Conservation (phyloP, 805 yeast species). For the Yarrowia divulgata region DNA sequence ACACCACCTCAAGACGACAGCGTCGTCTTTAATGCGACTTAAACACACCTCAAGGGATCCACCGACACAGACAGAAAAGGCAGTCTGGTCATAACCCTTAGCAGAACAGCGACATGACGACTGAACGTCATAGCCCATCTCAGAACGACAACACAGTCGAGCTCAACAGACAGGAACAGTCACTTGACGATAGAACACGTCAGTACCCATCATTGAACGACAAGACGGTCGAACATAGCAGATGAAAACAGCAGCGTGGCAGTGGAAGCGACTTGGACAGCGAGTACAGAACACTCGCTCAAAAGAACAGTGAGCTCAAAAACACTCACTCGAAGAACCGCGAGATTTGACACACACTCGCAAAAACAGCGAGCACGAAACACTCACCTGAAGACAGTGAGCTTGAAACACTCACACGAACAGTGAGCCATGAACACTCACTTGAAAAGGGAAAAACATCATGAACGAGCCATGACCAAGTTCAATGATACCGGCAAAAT, state of each 20-base stretch:
- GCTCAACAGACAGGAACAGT: not conserved
- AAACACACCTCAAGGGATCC: slow-evolving; percentile 1
- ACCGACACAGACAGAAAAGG: slow-evolving; percentile 1
- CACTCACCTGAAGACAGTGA: no score
- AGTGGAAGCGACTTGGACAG: slow-evolving; percentile 2
- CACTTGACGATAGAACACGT: no score
- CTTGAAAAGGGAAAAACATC: not conserved
- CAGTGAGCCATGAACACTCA: not conserved
- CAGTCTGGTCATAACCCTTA: slow-evolving; percentile 6
- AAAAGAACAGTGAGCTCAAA: no score
- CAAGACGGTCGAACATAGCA: not conserved
- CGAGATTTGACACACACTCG: no score
- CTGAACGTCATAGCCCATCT: not conserved
- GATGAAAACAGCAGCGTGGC: not conserved
- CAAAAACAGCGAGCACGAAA: no score
- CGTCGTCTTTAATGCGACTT: not conserved
- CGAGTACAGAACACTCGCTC: not conserved
- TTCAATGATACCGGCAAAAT: not conserved
- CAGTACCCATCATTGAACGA: not conserved
- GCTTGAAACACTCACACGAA: not conserved
- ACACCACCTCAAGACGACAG: slow-evolving; percentile 2
- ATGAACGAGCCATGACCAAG: not conserved
- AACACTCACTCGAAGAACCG: no score
- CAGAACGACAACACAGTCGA: not conserved
- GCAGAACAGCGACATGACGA: not conserved